Evolutionary conservation across 495 filamentous ascomycete species (phyloP).

Genomic region (Emericellopsis terricola): DNA sequence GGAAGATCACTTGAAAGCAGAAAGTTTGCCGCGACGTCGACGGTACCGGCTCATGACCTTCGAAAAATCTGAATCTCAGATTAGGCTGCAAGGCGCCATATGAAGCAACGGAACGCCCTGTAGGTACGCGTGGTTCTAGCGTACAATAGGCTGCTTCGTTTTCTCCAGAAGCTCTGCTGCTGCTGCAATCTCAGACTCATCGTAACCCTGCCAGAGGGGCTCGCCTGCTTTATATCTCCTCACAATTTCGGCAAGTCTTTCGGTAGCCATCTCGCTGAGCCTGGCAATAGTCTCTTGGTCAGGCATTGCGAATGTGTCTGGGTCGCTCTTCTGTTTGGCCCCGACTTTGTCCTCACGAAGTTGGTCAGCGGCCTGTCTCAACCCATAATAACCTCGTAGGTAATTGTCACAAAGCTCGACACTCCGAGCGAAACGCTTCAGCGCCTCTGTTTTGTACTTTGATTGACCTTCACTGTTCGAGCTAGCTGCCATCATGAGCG

Average conservation of each 20-base stretch:
- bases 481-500: conserved; percentile 50
- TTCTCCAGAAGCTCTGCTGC: conserved; percentile 52
- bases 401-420: conserved; percentile 90
- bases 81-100: too few species aligned
- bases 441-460: conserved; percentile 44
- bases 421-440: conserved; percentile 72
- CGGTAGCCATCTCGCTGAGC: conserved; percentile 54
- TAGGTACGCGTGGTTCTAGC: too few species aligned
- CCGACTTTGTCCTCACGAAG: conserved; percentile 18
- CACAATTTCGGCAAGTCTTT: conserved; percentile 61
- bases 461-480: conserved; percentile 22
- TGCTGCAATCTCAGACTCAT: conserved; percentile 56
- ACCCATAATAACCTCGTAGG: conserved; percentile 77
- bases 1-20: too few species aligned
- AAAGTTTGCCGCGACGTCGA: too few species aligned
- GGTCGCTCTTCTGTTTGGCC: conserved; percentile 13
- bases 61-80: too few species aligned
- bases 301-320: conserved; percentile 23
- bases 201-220: conserved; percentile 53
- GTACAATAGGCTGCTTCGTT: too few species aligned
- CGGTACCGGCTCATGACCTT: too few species aligned
- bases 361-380: conserved; percentile 36
- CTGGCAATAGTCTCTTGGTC: conserved; percentile 37
- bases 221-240: conserved; percentile 38
- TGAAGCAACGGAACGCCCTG: too few species aligned